Base-by-base conservation (phyloP, 169 alveolate species). In the Cryptosporidium ryanae region DNA sequence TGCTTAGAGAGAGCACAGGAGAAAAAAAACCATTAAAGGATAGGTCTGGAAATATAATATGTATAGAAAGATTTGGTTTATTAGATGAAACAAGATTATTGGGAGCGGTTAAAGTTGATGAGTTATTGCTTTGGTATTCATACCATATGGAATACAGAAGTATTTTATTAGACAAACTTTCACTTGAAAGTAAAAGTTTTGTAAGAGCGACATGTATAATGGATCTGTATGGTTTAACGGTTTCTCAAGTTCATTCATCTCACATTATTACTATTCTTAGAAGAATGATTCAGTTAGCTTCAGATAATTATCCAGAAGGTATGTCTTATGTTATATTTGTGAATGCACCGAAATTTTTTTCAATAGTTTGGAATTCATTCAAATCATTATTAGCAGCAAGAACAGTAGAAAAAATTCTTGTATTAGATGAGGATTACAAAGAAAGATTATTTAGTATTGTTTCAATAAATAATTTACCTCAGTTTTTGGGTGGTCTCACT, bases 281-380 rank as follows among this genome's bases (percentile, higher is more conserved):
- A 44, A 55, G 87, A 55, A 76, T 76, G 87, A 76, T 76, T 27
- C 87, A 76, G 25, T 25, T 76, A 3, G 71, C 87, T 44, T 76
- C 87, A 57, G 87, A 76, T 44, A 76, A 76, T 76, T 76, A 76
- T 61, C 87, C 87, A 23, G 87, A 76, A 25, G 87, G 87, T 23
- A 76, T 76, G 87, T 76, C 87, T 2, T 76, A 76, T 61, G 87
- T 76, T 23, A 29, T 76, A 29, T 76, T 76, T 76, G 87, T 76
- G 2, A 76, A 76, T 59, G 57, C 71, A 15, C 87, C 87, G 44
- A 76, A 61, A 46, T 76, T 76, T 44, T 76, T 76, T 48, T 76
- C 87, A n/a, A 61, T 76, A 27, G 87, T 76, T n/a, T 76, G 87
- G 87, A 76, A 76, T 46, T 76, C 87, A 25, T 76, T 76, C 71